phyloP scores from a whole-genome alignment of 306 rosid species.

The Castanea crenata region DNA sequence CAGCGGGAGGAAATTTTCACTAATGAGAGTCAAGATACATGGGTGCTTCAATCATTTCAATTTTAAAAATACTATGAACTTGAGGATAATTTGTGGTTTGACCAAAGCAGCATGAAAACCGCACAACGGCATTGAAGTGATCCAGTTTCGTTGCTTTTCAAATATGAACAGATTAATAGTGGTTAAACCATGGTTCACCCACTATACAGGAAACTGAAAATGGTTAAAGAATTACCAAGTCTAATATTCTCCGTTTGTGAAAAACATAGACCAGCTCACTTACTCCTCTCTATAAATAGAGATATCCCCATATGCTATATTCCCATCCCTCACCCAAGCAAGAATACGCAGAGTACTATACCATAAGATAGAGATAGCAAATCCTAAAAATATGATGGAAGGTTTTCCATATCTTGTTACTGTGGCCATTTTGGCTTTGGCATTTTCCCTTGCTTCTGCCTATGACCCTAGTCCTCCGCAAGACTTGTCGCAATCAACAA shows the following conservation, averaged over 20 bases:
- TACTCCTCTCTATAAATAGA: background rate
- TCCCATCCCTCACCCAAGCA: background rate
- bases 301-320: background rate
- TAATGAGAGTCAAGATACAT: too few species aligned
- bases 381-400: background rate
- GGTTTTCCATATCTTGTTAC: background rate
- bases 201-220: too few species aligned
- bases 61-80: too few species aligned
- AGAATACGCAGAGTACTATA: background rate
- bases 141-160: too few species aligned
- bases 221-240: background rate
- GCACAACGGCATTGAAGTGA: too few species aligned
- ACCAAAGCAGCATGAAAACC: too few species aligned
- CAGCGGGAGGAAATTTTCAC: too few species aligned
- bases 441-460: background rate
- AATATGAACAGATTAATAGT: too few species aligned
- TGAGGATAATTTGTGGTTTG: too few species aligned
- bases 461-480: background rate
- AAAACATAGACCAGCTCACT: background rate
- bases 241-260: background rate
- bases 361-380: background rate
- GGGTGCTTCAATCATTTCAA: too few species aligned
- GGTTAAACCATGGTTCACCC: too few species aligned
- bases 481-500: too few species aligned
- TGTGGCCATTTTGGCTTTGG: background rate